Evolutionary conservation across 73 alveolate genomes (phyloP).

Genomic region (Paramecium bursaria): DNA sequence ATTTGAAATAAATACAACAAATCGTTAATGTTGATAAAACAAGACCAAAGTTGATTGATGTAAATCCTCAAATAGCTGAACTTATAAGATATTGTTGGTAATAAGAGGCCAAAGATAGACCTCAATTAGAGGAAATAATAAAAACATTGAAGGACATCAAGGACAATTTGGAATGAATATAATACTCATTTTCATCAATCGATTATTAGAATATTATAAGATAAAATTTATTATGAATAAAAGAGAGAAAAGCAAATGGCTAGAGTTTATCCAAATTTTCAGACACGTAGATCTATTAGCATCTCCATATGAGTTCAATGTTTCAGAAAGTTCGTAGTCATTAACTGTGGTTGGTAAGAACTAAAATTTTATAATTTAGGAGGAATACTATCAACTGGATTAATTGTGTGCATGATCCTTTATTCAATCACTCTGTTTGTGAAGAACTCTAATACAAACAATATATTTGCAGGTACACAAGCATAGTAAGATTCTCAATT

Average conservation of each 20-base stretch:
- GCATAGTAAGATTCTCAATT: background rate
- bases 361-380: background rate
- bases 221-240: no score
- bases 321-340: constrained; percentile 3
- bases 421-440: background rate
- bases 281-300: constrained; percentile 38
- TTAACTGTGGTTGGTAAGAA: constrained; percentile 15
- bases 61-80: background rate
- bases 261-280: background rate
- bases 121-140: background rate
- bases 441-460: background rate
- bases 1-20: background rate
- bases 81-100: constrained; percentile 51
- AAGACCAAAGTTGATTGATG: constrained; percentile 10
- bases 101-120: constrained; percentile 25
- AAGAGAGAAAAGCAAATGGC: no score
- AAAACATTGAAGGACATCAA: background rate
- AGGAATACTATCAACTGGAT: background rate
- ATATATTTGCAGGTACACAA: constrained; percentile 38
- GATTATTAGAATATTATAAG: no score
- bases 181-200: no score
- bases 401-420: background rate
- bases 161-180: background rate
- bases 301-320: constrained; percentile 41
- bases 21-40: constrained; percentile 4